A percentile compares a stretch with the other conserved stretches of the same genome.
phyloP scores from a whole-genome alignment of 108 stramenopile genomes.

The Parietichytrium sp. region DNA sequence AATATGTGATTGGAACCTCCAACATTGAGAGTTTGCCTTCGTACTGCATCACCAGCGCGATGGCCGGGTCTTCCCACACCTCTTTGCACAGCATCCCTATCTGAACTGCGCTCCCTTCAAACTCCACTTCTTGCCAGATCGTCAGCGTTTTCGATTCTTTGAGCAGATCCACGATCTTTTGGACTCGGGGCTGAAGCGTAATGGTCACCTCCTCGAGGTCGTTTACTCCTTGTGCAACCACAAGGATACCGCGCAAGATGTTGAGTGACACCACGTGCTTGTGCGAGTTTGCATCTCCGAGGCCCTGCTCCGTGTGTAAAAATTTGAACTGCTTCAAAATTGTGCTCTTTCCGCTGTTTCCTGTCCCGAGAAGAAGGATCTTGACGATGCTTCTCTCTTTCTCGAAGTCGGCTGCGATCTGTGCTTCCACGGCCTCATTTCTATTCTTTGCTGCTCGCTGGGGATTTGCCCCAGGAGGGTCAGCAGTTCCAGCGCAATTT shows the following conservation, averaged over 20 bases:
- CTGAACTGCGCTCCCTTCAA: background rate
- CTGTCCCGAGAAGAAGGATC: slow-evolving; percentile 61
- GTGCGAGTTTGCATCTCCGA: background rate
- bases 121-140: background rate
- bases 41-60: background rate
- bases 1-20: slow-evolving; percentile 63
- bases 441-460: background rate
- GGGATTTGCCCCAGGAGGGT: background rate
- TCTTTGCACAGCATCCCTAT: background rate
- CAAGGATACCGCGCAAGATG: background rate
- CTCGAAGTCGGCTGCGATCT: slow-evolving; percentile 33
- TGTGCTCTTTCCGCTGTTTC: slow-evolving; percentile 64
- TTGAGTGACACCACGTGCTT: background rate
- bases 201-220: slow-evolving; percentile 1
- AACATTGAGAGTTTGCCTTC: slow-evolving; percentile 43
- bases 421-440: background rate
- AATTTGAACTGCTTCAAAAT: slow-evolving; percentile 49
- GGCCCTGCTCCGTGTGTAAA: background rate
- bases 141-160: background rate
- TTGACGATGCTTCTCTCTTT: slow-evolving; percentile 63
- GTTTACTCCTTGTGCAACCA: background rate
- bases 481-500: background rate
- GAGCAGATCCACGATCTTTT: background rate
- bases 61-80: slow-evolving; percentile 7
- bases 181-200: background rate